Evolutionary conservation across 139 green algal species (phyloP).

Genomic region (Tetraselmis striata): DNA sequence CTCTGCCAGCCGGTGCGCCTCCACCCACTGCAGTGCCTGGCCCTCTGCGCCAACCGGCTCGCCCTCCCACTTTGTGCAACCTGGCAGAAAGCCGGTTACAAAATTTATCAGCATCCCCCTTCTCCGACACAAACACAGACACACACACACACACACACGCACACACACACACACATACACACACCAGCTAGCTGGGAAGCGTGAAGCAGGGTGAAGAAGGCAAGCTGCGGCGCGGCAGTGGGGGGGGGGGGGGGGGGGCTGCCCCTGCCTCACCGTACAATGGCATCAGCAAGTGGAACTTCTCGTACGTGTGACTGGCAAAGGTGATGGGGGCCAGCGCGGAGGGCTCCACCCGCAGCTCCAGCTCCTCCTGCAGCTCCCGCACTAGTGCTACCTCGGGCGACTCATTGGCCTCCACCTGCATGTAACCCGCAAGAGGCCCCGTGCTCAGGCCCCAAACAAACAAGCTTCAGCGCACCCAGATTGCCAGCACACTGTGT

Average conservation of each 20-base stretch:
- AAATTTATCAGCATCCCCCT: too few species aligned
- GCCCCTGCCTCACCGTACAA: too few species aligned
- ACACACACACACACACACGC: too few species aligned
- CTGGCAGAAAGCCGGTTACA: background rate
- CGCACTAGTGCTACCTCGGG: slow-evolving; percentile 52
- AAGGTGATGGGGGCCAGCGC: background rate
- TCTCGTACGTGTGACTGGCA: background rate
- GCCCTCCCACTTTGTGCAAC: background rate
- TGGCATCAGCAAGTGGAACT: background rate
- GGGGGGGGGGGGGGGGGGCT: too few species aligned
- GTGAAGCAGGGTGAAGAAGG: too few species aligned
- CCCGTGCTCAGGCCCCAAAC: too few species aligned
- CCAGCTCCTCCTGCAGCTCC: slow-evolving; percentile 66
- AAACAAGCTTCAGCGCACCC: too few species aligned
- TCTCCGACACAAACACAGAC: too few species aligned
- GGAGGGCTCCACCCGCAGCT: slow-evolving; percentile 24
- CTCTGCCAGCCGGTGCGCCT: background rate
- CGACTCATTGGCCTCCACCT: slow-evolving; percentile 42
- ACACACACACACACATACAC: too few species aligned
- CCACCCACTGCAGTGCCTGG: background rate
- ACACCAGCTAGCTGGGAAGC: too few species aligned
- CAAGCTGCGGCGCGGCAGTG: too few species aligned
- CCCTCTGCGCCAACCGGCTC: background rate
- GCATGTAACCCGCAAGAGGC: background rate
- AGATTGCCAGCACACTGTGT: too few species aligned